phyloP scores from a whole-genome alignment of 1,284 basidiomycete genomes.

The Rhodotorula sp. region DNA sequence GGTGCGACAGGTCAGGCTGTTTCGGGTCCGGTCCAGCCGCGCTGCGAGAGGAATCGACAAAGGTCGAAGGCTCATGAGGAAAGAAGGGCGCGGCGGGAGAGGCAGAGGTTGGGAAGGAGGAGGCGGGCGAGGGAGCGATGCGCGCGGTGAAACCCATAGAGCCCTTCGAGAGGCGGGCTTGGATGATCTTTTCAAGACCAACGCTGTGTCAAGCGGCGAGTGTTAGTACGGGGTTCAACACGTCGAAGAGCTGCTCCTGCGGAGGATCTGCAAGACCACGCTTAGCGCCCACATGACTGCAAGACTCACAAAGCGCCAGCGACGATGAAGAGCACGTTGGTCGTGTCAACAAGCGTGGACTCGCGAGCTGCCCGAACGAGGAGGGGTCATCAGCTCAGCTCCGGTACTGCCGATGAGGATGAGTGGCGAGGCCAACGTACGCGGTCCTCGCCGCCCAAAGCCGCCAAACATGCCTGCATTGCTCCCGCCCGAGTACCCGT shows the following conservation, averaged over 20 bases:
- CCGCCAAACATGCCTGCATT: constrained; percentile 2
- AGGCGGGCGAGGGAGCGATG: constrained; percentile 52
- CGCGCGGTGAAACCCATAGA: constrained; percentile 85
- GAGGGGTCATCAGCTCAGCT: not conserved
- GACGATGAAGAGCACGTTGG: constrained; percentile 85
- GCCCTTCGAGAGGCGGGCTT: constrained; percentile 75
- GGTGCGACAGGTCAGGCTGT: constrained; percentile 50
- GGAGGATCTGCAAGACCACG: not conserved
- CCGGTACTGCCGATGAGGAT: not conserved
- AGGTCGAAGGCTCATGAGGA: not conserved
- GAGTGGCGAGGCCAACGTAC: constrained; percentile 12
- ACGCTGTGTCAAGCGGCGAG: constrained; percentile 61
- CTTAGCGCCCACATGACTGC: not conserved
- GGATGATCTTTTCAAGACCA: constrained; percentile 80
- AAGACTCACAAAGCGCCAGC: constrained; percentile 23
- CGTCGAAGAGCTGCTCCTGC: not conserved
- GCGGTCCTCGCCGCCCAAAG: constrained; percentile 17
- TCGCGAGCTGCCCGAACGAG: constrained; percentile 8
- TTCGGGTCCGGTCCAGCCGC: not conserved
- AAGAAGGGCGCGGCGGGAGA: not conserved
- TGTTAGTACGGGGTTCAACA: not conserved
- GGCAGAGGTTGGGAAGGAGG: not conserved
- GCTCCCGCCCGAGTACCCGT: constrained; percentile 49
- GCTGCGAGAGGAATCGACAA: no score
- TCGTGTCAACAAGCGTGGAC: constrained; percentile 61